Evolutionary conservation across 495 filamentous ascomycete species (phyloP), one percentile per base, ranked within the genome.

Genomic region (Hyaloscypha variabilis): DNA sequence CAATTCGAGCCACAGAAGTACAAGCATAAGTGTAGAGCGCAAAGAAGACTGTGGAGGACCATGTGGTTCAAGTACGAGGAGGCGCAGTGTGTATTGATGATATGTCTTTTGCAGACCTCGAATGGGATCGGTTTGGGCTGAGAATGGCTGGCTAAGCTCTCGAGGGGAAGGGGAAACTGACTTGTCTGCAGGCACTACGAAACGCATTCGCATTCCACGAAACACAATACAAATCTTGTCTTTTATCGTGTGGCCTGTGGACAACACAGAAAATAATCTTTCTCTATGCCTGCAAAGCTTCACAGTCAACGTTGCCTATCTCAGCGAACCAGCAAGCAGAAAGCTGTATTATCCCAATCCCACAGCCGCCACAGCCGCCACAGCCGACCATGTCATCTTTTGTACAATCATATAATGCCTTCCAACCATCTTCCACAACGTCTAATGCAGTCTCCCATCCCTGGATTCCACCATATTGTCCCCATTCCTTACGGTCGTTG

Each of bases 351-450:
- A 58, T 13, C 46, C 28, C 66, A 29, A 8, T 19, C 17, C 29
- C n/a, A n/a, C n/a, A n/a, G n/a, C n/a, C n/a, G n/a, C n/a, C n/a
- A n/a, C n/a, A n/a, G n/a, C n/a, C n/a, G n/a, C 51, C 57, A 61
- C 58, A 51, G 53, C 30, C 53, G 62, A 4, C 19, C 49, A 21
- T 66, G 58, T 63, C 36, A 64, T 65, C 63, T 71, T n/a, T 71
- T 71, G 65, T 71, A 71, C 66, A 71, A 60, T 71, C 58, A 63
- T 66, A 68, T 63, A 68, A 17, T 11, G 31, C 31, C 39, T 11
- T 21, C 42, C 28, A 50, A 34, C 57, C 59, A 46, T 46, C 23
- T 57, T n/a, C 23, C 61, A 17, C 46, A 51, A 49, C 28, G 25
- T 34, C 46, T 64, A 21, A 24, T 25, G 57, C 54, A 30, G 31